phyloP scores from a whole-genome alignment of 768 basidiomycete genomes.

The Favolaschia claudopus region DNA sequence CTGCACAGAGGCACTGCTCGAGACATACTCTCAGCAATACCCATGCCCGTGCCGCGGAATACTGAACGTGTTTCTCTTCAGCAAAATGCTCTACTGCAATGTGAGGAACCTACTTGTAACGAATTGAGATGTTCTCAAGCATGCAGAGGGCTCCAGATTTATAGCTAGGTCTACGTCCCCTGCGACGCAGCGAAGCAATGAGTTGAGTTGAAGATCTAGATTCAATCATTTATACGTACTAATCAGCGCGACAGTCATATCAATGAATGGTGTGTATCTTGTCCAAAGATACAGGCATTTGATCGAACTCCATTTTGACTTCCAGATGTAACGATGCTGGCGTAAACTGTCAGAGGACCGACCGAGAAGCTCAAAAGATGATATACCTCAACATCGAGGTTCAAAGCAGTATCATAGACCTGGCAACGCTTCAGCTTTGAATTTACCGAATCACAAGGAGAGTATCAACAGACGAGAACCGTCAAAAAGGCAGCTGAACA shows the following conservation, averaged over 20 bases:
- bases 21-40: background rate
- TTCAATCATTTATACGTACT: too few relatives aligned
- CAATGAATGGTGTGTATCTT: conserved; percentile 35
- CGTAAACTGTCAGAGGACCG: too few relatives aligned
- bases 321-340: conserved; percentile 31
- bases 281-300: conserved; percentile 36
- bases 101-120: too few relatives aligned
- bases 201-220: too few relatives aligned
- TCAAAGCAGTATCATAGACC: conserved; percentile 15
- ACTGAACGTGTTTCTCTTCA: too few relatives aligned
- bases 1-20: background rate
- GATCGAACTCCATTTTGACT: conserved; percentile 27
- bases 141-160: too few relatives aligned
- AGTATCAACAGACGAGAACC: too few relatives aligned
- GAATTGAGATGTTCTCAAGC: too few relatives aligned
- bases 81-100: too few relatives aligned
- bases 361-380: background rate
- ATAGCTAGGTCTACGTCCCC: too few relatives aligned
- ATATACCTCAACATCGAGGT: background rate
- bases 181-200: background rate
- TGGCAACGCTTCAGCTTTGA: background rate
- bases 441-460: too few relatives aligned
- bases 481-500: too few relatives aligned
- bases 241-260: conserved; percentile 21
- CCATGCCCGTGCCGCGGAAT: background rate